Percentiles rank a stretch among this genome's conserved stretches.
These are phyloP conservation scores for Scheffersomyces spartinae DNA, from an alignment of 805 yeast genomes.

Conservation along the genomic window DNA sequence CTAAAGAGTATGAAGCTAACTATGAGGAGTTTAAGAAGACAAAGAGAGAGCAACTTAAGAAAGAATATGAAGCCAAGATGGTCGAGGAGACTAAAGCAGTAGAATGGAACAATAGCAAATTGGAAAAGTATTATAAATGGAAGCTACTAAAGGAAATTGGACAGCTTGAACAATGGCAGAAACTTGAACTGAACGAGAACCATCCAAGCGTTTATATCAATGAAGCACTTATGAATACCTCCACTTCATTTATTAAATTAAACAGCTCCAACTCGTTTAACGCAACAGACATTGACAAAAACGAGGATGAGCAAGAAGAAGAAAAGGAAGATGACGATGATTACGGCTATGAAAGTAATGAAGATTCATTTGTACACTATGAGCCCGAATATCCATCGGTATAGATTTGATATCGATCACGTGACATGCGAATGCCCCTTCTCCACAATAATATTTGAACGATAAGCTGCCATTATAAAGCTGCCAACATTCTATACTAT, in stretches of 20 bases:
- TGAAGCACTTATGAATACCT: no score
- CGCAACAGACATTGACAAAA: neutral
- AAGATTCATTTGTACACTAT: constrained; percentile 2
- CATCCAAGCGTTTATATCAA: no score
- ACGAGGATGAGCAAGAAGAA: no score
- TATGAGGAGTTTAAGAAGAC: constrained; percentile 9
- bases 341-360: neutral
- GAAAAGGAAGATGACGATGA: neutral
- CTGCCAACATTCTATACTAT: neutral
- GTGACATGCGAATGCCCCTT: neutral
- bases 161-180: neutral
- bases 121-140: no score
- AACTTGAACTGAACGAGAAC: constrained; percentile 1
- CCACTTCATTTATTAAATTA: no score
- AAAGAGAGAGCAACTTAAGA: constrained; percentile 5
- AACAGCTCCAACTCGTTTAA: no score
- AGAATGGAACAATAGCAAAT: no score
- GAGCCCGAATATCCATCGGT: constrained; percentile 6
- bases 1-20: constrained; percentile 7
- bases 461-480: neutral
- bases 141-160: no score
- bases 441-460: neutral
- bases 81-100: no score
- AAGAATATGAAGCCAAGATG: constrained; percentile 1
- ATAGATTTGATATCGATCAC: neutral